phyloP scores from a whole-genome alignment of 352 stramenopile species.

The Phytophthora parvispora region DNA sequence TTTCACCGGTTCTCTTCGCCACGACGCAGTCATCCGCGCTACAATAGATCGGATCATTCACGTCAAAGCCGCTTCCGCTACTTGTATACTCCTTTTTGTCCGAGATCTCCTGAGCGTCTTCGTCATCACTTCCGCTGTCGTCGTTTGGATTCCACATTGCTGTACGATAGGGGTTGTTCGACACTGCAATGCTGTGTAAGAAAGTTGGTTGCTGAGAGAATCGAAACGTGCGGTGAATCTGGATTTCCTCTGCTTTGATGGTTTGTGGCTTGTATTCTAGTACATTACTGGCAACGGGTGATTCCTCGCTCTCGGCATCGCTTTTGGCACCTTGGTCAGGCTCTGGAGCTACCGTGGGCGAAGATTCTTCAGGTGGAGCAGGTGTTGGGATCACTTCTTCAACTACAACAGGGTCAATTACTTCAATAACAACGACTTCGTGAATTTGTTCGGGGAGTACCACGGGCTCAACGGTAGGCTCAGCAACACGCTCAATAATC shows the following conservation, averaged over 20 bases:
- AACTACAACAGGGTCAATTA: neutral
- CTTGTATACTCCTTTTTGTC: conserved; percentile 1
- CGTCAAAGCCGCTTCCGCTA: conserved; percentile 9
- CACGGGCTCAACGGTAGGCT: neutral
- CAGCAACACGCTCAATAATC: neutral
- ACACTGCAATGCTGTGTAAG: conserved; percentile 31
- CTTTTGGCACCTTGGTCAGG: neutral
- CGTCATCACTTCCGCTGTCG: conserved; percentile 63
- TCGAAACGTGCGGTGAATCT: conserved; percentile 39
- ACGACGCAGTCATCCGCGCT: neutral
- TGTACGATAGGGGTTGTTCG: conserved; percentile 50
- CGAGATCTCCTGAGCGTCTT: conserved; percentile 1
- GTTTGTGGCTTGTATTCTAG: conserved; percentile 11
- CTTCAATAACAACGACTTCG: conserved; percentile 3
- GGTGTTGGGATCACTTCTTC: conserved; percentile 7
- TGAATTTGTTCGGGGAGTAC: neutral
- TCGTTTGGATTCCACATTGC: conserved; percentile 53
- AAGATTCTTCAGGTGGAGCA: conserved; percentile 1
- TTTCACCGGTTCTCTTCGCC: neutral
- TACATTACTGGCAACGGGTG: neutral
- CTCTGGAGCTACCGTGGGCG: neutral
- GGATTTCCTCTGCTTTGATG: conserved; percentile 21
- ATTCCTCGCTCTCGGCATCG: neutral
- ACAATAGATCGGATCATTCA: conserved; percentile 20
- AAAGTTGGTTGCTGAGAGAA: conserved; percentile 66